Evolutionary conservation across 352 stramenopile genomes (phyloP), one percentile per base, ranked within the genome.

Genomic region (Phytophthora megakarya): DNA sequence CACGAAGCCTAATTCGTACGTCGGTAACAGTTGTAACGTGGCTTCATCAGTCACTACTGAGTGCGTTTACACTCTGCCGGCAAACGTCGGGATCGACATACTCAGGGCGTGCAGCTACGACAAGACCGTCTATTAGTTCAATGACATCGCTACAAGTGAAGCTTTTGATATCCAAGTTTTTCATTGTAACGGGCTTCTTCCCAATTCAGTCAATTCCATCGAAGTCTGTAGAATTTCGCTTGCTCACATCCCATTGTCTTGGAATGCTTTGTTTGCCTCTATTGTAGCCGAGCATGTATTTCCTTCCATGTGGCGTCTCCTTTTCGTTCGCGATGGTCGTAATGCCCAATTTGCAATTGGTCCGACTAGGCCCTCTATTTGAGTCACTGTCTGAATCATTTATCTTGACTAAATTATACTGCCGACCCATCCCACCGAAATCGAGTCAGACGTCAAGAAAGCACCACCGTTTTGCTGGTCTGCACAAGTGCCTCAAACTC

Each of bases 11-110:
- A 85, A 83, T 44, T 88, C 82, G 45, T 91, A 91, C 52, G 77
- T 91, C 0, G 78, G 82, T 35, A 88, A 79, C 42, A 91, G 82
- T 48, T 91, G 80, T 61, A 64, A 51, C 22, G 53, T 81, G 0
- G 22, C 65, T 0, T 47, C 67, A 10, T 55, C 66, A 1, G 43
- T 67, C 37, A 78, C 67, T 7, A 46, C 35, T 9, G 67, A 88
- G 45, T 90, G 81, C 45, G 51, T 75, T 3, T 90, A 84, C 51
- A 48, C 39, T 35, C 55, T 86, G 9, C 81, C 81, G 13, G 76
- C 69, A 38, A 52, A 85, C 62, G 76, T 76, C 19, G 61, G 66
- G 19, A 56, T 48, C n/a, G 37, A 70, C 19, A 83, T 80, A 32
- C 61, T 72, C 12, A 45, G 26, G 3, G 44, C 58, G 21, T 83